phyloP scores from a whole-genome alignment of 1,139 yeast genomes.

The Yamadazyma triangularis region DNA sequence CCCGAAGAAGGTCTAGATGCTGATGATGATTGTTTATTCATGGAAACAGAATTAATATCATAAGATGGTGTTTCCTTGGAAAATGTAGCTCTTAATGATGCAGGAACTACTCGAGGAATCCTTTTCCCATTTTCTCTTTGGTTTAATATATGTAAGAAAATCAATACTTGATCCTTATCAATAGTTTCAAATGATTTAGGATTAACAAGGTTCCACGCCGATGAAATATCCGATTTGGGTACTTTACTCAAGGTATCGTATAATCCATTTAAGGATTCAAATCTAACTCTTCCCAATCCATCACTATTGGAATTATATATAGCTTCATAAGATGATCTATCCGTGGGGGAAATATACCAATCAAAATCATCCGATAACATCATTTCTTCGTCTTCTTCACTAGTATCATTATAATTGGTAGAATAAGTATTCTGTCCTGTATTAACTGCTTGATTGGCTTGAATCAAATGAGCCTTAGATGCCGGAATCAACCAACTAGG shows the following conservation, averaged over 20 bases:
- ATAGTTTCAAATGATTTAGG: conserved; percentile 84
- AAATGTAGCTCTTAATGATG: conserved; percentile 85
- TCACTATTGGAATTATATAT: conserved; percentile 76
- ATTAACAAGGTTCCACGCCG: conserved; percentile 93
- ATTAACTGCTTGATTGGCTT: conserved; percentile 68
- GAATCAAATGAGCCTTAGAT: conserved; percentile 76
- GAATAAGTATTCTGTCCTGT: conserved; percentile 23
- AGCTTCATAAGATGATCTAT: conserved; percentile 71
- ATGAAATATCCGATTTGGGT: conserved; percentile 81
- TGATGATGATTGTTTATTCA: conserved; percentile 6
- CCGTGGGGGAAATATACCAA: conserved; percentile 94
- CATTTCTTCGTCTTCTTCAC: conserved; percentile 52
- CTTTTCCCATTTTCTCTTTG: conserved; percentile 86
- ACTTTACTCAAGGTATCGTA: conserved; percentile 67
- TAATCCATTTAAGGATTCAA: conserved; percentile 64
- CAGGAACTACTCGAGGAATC: conserved; percentile 93
- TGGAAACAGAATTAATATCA: conserved; percentile 38
- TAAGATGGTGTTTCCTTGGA: conserved; percentile 82
- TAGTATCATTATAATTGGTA: conserved; percentile 40
- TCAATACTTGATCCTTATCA: conserved; percentile 89
- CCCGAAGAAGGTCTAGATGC: conserved; percentile 16
- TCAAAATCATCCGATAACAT: conserved; percentile 69
- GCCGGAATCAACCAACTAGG: conserved; percentile 95
- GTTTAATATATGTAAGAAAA: conserved; percentile 83
- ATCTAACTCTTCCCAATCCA: conserved; percentile 75